Base-by-base conservation (phyloP, 2,329 filamentous ascomycete genomes). In the Trichophyton schoenleinii region DNA sequence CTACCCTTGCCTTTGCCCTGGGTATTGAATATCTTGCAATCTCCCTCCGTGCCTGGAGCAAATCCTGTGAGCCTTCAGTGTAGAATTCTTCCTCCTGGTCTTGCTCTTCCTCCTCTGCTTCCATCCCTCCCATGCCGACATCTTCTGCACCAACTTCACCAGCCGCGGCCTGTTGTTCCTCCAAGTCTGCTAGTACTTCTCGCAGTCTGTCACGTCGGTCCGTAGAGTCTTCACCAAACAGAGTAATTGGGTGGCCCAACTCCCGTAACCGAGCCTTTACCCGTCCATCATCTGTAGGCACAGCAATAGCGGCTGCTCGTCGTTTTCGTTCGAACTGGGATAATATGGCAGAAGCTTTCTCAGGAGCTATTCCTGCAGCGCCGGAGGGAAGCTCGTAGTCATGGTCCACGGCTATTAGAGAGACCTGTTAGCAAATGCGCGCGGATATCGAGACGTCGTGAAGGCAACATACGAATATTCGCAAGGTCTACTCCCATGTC, bases 1-100 rank as follows among this genome's bases (percentile, higher is more conserved):
- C 84, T 3, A 94, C 78, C 65, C 92, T 83, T 66, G 82, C 82
- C 71, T 88, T 89, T 58, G 94, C 89, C 61, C 89, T 81, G 1
- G 91, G 90, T 57, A 99, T 76, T 4, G 91, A 95, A 73, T 87
- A 97, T 53, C 82, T 80, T 5, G 91, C 90, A 64, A 99, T 91
- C 28, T 87, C 82, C 68, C 85, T 84, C 63, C 94, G 82, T 1
- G 90, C 89, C 58, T 87, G 80, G 3, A 96, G 76, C 25, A 99
- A 78, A 46, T 86, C 85, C 3, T 83, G 79, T 1, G 85, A 83
- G 2, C 94, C 94, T 67, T 88, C 83, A 0, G 92, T 96, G 72
- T 96, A 99, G 73, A 96, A 99, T 68, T 99, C 94, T 70, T 97
- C 91, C 66, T 95, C 88, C 67, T 87, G 84, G 60, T 91, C 89